Percentiles rank a stretch among this genome's conserved stretches.
phyloP scores from a whole-genome alignment of 176 grass and related monocot genomes.

The Zizania latifolia region DNA sequence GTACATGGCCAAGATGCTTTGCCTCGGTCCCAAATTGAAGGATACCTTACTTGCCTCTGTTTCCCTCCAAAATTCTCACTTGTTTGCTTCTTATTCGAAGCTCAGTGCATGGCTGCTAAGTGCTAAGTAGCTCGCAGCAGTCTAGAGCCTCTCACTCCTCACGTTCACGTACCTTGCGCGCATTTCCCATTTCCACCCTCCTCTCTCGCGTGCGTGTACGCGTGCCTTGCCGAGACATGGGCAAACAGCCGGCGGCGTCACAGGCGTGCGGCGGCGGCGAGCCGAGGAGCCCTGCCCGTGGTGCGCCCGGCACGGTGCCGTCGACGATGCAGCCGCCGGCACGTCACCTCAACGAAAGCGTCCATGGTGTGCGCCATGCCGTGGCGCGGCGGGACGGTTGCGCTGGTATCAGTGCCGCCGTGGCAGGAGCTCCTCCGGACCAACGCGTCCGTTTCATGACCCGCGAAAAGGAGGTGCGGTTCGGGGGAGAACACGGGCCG shows the following conservation, averaged over 20 bases:
- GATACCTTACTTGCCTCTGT: slow-evolving; percentile 53
- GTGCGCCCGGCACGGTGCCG: not conserved
- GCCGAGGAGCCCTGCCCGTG: slow-evolving; percentile 3
- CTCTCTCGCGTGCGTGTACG: not conserved
- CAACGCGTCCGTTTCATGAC: not conserved
- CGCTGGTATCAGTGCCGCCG: not conserved
- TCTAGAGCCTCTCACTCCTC: not conserved
- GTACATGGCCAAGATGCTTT: slow-evolving; percentile 47
- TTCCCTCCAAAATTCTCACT: slow-evolving; percentile 37
- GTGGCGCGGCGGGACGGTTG: slow-evolving; percentile 1
- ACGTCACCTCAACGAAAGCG: not conserved
- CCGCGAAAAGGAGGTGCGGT: not conserved
- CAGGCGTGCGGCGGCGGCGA: not conserved
- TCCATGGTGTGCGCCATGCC: not conserved
- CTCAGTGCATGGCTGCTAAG: not conserved
- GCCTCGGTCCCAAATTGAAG: slow-evolving; percentile 27
- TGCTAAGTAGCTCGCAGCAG: not conserved
- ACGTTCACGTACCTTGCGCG: not conserved
- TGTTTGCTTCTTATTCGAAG: not conserved
- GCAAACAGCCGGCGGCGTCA: not conserved
- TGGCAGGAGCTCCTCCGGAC: not conserved
- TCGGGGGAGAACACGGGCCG: not conserved
- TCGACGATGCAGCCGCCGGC: not conserved
- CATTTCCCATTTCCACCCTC: not conserved
- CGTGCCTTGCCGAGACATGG: slow-evolving; percentile 2